These are phyloP conservation scores for Rhizopus arrhizus DNA, from an alignment of 371 early-diverging fungal species.

Conservation along the genomic window DNA sequence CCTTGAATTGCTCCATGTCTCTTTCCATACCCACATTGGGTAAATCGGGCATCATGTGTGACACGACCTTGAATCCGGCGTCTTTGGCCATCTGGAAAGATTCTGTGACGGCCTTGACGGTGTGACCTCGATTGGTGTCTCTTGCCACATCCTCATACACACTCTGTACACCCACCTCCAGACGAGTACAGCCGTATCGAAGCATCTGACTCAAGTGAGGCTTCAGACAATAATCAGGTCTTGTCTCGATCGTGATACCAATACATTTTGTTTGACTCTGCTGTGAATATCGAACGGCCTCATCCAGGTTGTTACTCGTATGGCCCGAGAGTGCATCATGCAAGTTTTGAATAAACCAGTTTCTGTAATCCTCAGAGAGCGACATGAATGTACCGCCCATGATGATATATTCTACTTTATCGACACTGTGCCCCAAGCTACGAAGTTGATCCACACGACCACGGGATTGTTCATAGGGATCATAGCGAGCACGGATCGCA, in stretches of 20 bases:
- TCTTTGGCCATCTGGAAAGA: slow-evolving; percentile 98
- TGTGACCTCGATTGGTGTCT: slow-evolving; percentile 99
- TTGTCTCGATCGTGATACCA: slow-evolving; percentile 99
- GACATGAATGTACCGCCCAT: slow-evolving; percentile 99
- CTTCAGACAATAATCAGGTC: slow-evolving; percentile 99
- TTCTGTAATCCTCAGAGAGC: slow-evolving; percentile 92
- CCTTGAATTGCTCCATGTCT: slow-evolving; percentile 98
- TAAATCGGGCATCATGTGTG: slow-evolving; percentile 99
- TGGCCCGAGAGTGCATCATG: slow-evolving; percentile 98
- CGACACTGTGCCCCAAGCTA: slow-evolving; percentile 95
- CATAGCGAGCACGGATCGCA: slow-evolving; percentile 98
- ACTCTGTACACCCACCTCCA: slow-evolving; percentile 99
- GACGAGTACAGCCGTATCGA: slow-evolving; percentile 98
- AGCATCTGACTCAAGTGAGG: slow-evolving; percentile 99
- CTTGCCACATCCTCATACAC: slow-evolving; percentile 99
- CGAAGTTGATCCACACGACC: slow-evolving; percentile 97
- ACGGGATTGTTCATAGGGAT: slow-evolving; percentile 97
- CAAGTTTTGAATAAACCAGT: slow-evolving; percentile 97
- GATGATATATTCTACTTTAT: slow-evolving; percentile 99
- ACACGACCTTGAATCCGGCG: slow-evolving; percentile 99
- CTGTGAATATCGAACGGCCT: slow-evolving; percentile 96
- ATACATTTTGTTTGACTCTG: slow-evolving; percentile 98
- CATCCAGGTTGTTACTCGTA: slow-evolving; percentile 91
- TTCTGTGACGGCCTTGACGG: slow-evolving; percentile 97
- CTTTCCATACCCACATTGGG: slow-evolving; percentile 99